Base-by-base conservation (phyloP, 2,329 filamentous ascomycete species). In the Fusarium floridanum region DNA sequence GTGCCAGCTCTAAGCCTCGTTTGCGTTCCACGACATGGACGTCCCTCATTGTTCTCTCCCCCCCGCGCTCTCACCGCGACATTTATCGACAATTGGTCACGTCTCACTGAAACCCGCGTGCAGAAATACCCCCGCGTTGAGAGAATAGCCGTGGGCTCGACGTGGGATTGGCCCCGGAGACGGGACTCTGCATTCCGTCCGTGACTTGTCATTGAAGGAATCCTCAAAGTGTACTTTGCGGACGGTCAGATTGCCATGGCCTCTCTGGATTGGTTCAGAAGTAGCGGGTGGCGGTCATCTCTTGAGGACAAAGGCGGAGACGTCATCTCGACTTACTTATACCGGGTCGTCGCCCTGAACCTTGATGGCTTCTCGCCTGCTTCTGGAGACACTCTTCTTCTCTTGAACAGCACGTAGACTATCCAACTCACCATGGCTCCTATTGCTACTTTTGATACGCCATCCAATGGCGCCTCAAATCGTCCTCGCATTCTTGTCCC, bases 401-500 rank as follows among this genome's bases (percentile, higher is more conserved):
- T 53, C 48, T 29, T 53, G 14, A 11, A 53, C 48, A 53, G 27
- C 24, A 53, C 48, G 64, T 61, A 34, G 66, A 64, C 24, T 8
- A 22, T 27, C 50, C 41, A 50, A 55, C 48, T 64, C 59, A 64
- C n/a, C 48, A 83, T 83, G 80, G 66, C 77, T 36, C 79, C 79
- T 10, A 77, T 74, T 50, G 79, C 81, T 72, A 78, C 77, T 56
- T 66, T 68, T 45, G 77, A 77, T 55, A 57, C 69, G 56, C 67
- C 64, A 20, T 67, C 74, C 11, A 57, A 59, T 50, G 56, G 45
- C 59, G 60, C 64, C 36, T 55, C 68, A 29, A 67, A 59, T 36
- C 79, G 80, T 59, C 82, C 83, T 55, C 84, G 85, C 55, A 89
- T 95, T 71, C 89, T 97, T 32, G 93, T 95, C 45, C 91, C 94